phyloP scores from a whole-genome alignment of 345 rosid genomes.

The Eucalyptus grandis region DNA sequence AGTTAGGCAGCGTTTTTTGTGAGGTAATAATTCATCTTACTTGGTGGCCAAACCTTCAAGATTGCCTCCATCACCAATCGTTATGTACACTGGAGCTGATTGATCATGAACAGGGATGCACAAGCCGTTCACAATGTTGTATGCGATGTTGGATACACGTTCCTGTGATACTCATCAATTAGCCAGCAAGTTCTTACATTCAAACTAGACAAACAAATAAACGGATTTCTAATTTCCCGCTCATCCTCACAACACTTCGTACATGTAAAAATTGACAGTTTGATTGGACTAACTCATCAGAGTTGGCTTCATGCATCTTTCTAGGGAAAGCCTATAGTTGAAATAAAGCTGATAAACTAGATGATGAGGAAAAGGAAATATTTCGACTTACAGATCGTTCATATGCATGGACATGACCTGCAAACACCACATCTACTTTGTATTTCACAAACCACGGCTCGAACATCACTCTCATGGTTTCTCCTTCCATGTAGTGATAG shows the following conservation, averaged over 20 bases:
- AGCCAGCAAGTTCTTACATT: background rate
- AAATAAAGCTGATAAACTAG: background rate
- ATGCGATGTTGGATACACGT: slow-evolving; percentile 74
- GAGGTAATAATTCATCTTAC: slow-evolving; percentile 12
- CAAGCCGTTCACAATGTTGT: slow-evolving; percentile 45
- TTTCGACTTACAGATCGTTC: slow-evolving; percentile 78
- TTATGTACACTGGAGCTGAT: slow-evolving; percentile 72
- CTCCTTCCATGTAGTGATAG: slow-evolving; percentile 96
- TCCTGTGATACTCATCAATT: slow-evolving; percentile 22
- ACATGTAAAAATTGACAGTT: background rate
- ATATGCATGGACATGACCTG: slow-evolving; percentile 93
- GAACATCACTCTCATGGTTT: slow-evolving; percentile 90
- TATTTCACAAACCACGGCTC: slow-evolving; percentile 64
- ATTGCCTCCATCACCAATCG: slow-evolving; percentile 90
- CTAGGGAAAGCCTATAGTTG: background rate
- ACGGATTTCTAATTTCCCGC: background rate
- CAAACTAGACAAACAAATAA: background rate
- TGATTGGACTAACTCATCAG: background rate
- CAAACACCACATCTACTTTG: slow-evolving; percentile 81
- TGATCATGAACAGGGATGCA: slow-evolving; percentile 50
- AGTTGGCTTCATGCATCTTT: background rate
- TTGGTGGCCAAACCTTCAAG: slow-evolving; percentile 67
- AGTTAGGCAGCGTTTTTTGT: background rate
- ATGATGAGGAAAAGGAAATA: background rate
- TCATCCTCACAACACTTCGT: background rate